phyloP scores from a whole-genome alignment of 2,329 filamentous ascomycete genomes.

The Elsinoe australis region DNA sequence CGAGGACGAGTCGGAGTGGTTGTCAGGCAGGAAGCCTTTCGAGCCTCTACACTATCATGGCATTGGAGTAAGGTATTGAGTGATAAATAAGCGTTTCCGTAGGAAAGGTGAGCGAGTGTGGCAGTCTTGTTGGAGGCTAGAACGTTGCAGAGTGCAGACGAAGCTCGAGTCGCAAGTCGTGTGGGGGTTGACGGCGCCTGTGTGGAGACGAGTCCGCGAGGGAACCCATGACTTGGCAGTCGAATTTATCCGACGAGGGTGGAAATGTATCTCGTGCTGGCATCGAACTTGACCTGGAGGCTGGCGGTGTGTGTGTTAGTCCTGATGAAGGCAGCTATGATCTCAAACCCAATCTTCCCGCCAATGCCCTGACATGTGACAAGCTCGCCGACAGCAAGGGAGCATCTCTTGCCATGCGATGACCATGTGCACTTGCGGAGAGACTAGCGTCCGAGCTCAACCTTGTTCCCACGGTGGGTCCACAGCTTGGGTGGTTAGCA shows the following conservation, averaged over 20 bases:
- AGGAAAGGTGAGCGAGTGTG: background rate
- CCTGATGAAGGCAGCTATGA: background rate
- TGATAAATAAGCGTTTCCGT: background rate
- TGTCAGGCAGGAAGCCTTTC: background rate
- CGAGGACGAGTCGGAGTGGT: no score
- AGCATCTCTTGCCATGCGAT: constrained; percentile 2
- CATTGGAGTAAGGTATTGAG: background rate
- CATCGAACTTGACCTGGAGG: no score
- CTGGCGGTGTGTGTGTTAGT: no score
- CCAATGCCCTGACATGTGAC: constrained; percentile 9
- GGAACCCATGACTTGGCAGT: constrained; percentile 5
- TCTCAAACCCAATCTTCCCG: constrained; percentile 6
- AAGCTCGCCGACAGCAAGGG: constrained; percentile 14
- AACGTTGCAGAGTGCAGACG: background rate
- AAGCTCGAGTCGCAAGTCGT: constrained; percentile 1
- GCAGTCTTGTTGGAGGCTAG: background rate
- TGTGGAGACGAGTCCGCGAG: constrained; percentile 2
- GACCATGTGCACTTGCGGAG: constrained; percentile 11
- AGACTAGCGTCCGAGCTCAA: constrained; percentile 7
- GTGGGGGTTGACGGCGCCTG: constrained; percentile 5
- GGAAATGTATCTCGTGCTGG: background rate
- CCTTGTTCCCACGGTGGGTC: background rate
- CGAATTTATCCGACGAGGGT: constrained; percentile 8
- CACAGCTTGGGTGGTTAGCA: constrained; percentile 1
- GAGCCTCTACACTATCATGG: background rate